phyloP scores from a whole-genome alignment of 129 eudicot species.

The Saposhnikovia divaricata region DNA sequence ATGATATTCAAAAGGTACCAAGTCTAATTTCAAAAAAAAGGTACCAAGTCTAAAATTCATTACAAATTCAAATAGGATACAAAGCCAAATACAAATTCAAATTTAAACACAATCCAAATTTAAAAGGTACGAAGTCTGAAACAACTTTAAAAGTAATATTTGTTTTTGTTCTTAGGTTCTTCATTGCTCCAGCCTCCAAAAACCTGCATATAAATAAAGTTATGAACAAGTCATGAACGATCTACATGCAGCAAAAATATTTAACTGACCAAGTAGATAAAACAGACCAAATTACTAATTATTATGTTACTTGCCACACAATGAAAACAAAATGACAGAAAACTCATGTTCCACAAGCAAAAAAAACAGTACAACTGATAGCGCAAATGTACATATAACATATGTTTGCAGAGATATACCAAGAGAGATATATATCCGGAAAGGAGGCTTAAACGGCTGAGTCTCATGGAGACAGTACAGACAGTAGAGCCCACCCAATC shows the following conservation, averaged over 20 bases:
- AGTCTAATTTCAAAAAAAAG: too few species aligned
- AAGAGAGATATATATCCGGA: slow-evolving; percentile 57
- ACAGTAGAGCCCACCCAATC: slow-evolving; percentile 77
- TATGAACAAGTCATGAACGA: not conserved
- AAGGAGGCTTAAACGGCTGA: slow-evolving; percentile 86
- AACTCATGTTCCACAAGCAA: not conserved
- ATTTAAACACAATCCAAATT: too few species aligned
- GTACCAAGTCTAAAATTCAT: too few species aligned
- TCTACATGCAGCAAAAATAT: not conserved
- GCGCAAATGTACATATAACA: not conserved
- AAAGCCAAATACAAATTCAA: too few species aligned
- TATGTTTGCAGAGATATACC: slow-evolving; percentile 28
- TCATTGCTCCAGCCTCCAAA: too few species aligned
- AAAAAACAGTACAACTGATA: not conserved
- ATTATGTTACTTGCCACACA: not conserved
- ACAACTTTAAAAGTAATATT: too few species aligned
- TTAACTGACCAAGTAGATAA: not conserved
- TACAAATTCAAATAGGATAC: too few species aligned
- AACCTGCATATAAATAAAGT: too few species aligned
- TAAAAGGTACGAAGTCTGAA: too few species aligned
- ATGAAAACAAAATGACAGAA: not conserved
- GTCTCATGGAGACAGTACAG: slow-evolving; percentile 83
- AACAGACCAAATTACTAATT: not conserved
- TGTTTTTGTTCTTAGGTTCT: too few species aligned
- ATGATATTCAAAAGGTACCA: too few species aligned